Conservation (phyloP, 352 stramenopile genomes). For the Phytophthora foliorum region DNA sequence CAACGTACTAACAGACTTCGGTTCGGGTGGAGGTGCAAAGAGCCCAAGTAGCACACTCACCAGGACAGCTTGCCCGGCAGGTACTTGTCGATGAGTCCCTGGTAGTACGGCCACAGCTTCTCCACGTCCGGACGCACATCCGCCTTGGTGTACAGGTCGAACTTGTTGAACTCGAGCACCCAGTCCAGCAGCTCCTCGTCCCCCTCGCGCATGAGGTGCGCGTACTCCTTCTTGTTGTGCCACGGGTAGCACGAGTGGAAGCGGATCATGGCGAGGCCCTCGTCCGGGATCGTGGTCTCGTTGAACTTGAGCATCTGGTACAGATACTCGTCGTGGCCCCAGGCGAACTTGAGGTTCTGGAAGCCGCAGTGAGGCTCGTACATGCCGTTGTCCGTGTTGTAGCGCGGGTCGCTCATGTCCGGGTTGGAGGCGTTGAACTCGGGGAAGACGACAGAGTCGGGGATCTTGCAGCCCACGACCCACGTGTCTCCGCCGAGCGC, state of each 20-base stretch:
- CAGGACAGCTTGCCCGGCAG: conserved; percentile 77
- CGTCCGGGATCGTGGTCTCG: conserved; percentile 84
- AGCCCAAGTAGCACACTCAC: conserved; percentile 36
- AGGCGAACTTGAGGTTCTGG: conserved; percentile 91
- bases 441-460: conserved; percentile 90
- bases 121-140: conserved; percentile 81
- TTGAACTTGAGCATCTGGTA: conserved; percentile 95
- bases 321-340: conserved; percentile 95
- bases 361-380: conserved; percentile 92
- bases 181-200: conserved; percentile 92
- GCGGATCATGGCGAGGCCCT: conserved; percentile 94
- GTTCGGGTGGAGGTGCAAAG: not conserved
- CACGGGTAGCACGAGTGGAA: conserved; percentile 95
- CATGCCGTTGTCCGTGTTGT: conserved; percentile 91
- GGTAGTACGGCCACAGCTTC: conserved; percentile 94
- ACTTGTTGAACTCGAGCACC: conserved; percentile 95
- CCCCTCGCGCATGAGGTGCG: conserved; percentile 87
- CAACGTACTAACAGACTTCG: not conserved
- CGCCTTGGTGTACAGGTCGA: conserved; percentile 95
- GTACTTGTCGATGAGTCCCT: conserved; percentile 94
- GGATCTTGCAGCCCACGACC: conserved; percentile 92
- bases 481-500: conserved; percentile 95
- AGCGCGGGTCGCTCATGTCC: conserved; percentile 87
- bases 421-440: conserved; percentile 92
- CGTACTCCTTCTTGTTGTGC: conserved; percentile 95